Conservation (phyloP, 2,329 filamentous ascomycete species). For the Aspergillus japonicus region DNA sequence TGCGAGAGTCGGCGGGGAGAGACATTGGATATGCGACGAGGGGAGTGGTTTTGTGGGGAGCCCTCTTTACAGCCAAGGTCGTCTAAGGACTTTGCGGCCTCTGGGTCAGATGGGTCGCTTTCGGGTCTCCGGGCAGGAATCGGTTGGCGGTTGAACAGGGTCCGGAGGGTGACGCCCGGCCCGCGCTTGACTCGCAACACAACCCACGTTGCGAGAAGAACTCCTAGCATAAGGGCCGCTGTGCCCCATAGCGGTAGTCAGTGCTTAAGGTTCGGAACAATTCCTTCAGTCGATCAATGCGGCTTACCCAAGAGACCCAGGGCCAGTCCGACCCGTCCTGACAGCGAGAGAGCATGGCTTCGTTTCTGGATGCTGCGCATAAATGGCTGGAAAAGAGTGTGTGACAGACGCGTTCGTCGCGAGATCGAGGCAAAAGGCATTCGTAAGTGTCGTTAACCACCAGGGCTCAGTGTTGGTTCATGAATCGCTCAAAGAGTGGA, state of each 20-base stretch:
- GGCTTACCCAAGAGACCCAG: not conserved
- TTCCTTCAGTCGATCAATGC: not conserved
- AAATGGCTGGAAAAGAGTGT: not conserved
- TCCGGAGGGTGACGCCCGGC: not conserved
- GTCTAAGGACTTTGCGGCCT: not conserved
- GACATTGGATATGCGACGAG: not conserved
- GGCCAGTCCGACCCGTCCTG: not conserved
- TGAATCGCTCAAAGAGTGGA: not conserved
- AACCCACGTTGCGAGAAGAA: not conserved
- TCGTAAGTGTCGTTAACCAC: not conserved
- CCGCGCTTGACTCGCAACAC: conserved; percentile 8
- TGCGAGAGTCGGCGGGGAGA: not conserved
- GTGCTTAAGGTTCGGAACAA: not conserved
- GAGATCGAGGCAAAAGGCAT: not conserved
- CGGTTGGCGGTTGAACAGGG: not conserved
- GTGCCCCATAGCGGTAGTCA: not conserved
- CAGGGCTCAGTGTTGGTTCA: not conserved
- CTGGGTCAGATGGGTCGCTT: not conserved
- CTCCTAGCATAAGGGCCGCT: conserved; percentile 2
- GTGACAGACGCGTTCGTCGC: not conserved
- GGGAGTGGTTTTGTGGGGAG: not conserved
- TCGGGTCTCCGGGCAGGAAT: not conserved
- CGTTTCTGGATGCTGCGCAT: not conserved
- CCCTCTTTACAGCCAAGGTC: not conserved
- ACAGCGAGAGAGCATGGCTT: not conserved